Evolutionary conservation across 306 rosid species (phyloP), one percentile per base, ranked within the genome.

Genomic region (Begonia fuchsioides): DNA sequence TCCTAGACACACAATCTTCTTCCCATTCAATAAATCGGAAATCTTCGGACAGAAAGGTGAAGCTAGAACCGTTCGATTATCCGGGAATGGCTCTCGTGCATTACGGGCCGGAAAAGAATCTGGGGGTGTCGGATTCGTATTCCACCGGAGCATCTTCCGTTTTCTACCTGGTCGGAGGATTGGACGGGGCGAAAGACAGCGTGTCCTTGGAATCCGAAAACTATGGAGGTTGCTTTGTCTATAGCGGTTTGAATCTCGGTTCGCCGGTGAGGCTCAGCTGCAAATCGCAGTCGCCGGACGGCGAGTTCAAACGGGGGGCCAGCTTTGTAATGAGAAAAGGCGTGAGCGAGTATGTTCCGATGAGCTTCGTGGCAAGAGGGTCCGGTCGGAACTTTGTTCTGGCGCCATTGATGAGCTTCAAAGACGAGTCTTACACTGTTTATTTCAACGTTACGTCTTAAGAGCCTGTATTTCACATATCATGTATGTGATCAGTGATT

Each of bases 281-380:
- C 76, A 65, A 59, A 20, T 43, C 56, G 3, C 38, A 38, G 14
- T 51, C 54, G 26, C 13, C 59, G 14, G 64, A 10, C 3, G 49
- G 51, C 47, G 74, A 15, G 26, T 79, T 76, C 59, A 49, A 60
- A 19, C 56, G 68, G 55, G 87, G 81, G 10, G 62, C 83, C 9
- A 92, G 93, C 73, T 92, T 92, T 70, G 52, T 39, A 49, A 43
- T 60, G 55, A 32, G 14, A 9, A 32, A 45, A 11, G 96, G 93
- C 59, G 32, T 74, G 3, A 75, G 61, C 10, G 63, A 73, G 68
- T 82, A 82, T 56, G 62, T 77, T 64, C 81, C 98, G 11, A 57
- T 86, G 38, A 79, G 96, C 72, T 86, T 86, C 44, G 78, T 75
- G 46, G 88, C 86, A 8, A 73, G 69, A 59, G 99, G 96, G 19